Evolutionary conservation across 1,284 basidiomycete species (phyloP).

Genomic region (Malassezia dermatis): DNA sequence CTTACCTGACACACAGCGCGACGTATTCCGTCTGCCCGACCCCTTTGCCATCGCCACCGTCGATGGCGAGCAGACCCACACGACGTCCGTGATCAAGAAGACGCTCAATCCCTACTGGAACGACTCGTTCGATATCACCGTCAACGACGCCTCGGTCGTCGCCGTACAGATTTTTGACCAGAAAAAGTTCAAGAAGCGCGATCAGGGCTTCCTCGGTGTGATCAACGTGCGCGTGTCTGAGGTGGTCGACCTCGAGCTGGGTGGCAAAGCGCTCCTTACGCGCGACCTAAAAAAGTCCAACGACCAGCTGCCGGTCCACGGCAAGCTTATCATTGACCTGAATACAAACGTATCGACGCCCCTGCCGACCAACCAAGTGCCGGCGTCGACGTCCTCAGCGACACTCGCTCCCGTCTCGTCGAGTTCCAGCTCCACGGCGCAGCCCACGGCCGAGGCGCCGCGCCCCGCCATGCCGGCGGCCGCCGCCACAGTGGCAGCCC

Average conservation of each 20-base stretch:
- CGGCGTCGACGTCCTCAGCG: constrained; percentile 28
- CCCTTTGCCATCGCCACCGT: constrained; percentile 91
- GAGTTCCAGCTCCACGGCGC: neutral
- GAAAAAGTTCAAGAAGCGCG: constrained; percentile 87
- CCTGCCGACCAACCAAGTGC: neutral
- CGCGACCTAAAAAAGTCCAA: constrained; percentile 47
- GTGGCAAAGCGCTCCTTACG: constrained; percentile 63
- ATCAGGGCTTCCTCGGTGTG: constrained; percentile 87
- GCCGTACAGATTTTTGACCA: constrained; percentile 94
- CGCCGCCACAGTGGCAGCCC: neutral
- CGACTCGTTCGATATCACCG: constrained; percentile 52
- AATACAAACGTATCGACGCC: constrained; percentile 45
- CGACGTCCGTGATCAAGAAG: constrained; percentile 56
- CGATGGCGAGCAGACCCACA: constrained; percentile 84
- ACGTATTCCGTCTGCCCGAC: constrained; percentile 64
- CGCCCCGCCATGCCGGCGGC: neutral
- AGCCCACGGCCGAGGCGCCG: neutral
- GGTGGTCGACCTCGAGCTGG: constrained; percentile 76
- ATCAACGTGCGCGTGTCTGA: constrained; percentile 82
- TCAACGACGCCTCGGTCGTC: constrained; percentile 79
- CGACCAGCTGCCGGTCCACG: constrained; percentile 47
- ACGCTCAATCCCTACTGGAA: constrained; percentile 48
- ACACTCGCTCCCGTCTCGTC: constrained; percentile 11
- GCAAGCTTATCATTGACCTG: constrained; percentile 47
- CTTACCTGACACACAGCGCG: constrained; percentile 19